Base-by-base conservation (phyloP, 2,329 filamentous ascomycete species). In the Paraphaeosphaeria minitans region DNA sequence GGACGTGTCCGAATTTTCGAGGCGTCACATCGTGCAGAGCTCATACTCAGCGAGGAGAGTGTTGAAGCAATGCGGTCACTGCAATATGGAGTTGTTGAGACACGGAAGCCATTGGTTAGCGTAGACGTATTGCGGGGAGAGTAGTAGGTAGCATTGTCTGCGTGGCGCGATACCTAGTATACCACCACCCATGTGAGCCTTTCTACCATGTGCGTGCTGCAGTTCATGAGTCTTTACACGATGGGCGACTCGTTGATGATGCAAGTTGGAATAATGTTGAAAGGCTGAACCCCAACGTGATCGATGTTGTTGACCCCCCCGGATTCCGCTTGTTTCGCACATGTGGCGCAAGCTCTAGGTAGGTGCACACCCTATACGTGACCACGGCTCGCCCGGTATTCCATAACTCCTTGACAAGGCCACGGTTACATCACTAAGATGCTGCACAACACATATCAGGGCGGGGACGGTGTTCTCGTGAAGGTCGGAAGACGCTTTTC, bases 341-440 rank as follows among this genome's bases (percentile, higher is more conserved):
- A 8, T 45, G 51, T 45, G 39, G 51, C 51, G 41, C n/a, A 22
- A 53, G 51, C 51, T n/a, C n/a, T n/a, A n/a, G n/a, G n/a, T n/a
- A n/a, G n/a, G n/a, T n/a, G n/a, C n/a, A n/a, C n/a, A n/a, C n/a
- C 29, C 41, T 45, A 45, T 24, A 13, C 12, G 31, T 48, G 24
- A 16, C 49, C 21, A 21, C 46, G 22, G 35, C 21, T 52, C 49
- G 49, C 22, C 49, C 49, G n/a, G 35, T 35, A 22, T 42, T 42
- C 14, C 49, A 35, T 42, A 42, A 22, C 33, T 42, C 19, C 51
- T n/a, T 12, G 19, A 27, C 31, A 53, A 35, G 41, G 12, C 45
- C 33, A 6, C 12, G 12, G 12, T 22, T 16, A 53, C 51, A 16
- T 45, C 41, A 53, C 29, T 33, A 7, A 13, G 8, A 46, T 45